Conservation (phyloP, 495 filamentous ascomycete genomes). For the Ramalina peruviana region DNA sequence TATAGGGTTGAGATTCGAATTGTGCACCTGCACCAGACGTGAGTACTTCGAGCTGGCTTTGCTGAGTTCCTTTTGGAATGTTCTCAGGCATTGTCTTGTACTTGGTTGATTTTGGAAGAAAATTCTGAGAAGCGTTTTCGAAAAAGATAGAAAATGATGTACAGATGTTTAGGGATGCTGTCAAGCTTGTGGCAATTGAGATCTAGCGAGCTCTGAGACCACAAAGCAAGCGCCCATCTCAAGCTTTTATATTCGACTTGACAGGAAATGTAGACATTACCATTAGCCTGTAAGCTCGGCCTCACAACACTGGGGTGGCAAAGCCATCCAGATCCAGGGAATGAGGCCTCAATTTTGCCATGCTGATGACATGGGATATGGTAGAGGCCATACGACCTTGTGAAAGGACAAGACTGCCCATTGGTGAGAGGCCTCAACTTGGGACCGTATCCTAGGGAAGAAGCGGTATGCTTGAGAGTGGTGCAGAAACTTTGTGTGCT, state of each 20-base stretch:
- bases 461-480: not conserved
- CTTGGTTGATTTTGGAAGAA: not conserved
- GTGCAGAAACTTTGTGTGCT: not conserved
- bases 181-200: not conserved
- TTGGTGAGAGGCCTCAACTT: not conserved
- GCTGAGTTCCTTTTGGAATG: not conserved
- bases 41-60: not conserved
- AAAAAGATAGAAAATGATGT: not conserved
- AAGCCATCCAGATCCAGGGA: not conserved
- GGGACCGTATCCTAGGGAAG: not conserved
- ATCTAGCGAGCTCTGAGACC: not conserved
- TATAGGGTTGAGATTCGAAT: not conserved
- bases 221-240: not conserved
- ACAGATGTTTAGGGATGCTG: not conserved
- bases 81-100: not conserved
- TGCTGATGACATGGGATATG: not conserved
- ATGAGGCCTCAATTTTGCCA: not conserved
- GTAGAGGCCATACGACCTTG: not conserved
- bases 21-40: not conserved
- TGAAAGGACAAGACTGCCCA: not conserved
- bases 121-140: not conserved
- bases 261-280: not conserved
- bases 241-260: not conserved
- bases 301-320: not conserved
- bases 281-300: not conserved